Evolutionary conservation across 441 rosid species (phyloP), one percentile per base, ranked within the genome.

Genomic region (Hura crepitans): DNA sequence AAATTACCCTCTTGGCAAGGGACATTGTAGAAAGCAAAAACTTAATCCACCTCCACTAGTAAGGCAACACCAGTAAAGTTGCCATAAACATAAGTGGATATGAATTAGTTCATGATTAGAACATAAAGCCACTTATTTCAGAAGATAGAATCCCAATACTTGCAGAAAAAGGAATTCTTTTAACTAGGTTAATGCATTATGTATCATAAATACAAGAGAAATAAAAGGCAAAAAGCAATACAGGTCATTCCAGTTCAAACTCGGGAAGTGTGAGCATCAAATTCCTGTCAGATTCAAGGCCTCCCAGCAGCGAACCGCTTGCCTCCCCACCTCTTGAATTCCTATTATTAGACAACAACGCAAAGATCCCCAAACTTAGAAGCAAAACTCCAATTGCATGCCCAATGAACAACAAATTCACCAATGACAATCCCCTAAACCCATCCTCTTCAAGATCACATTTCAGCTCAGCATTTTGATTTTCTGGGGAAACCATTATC

Each of bases 391-490:
- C 80, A 55, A 77, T 83, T 11, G 81, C 83, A 70, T 88, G 87
- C 27, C 69, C 79, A 71, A 72, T 72, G 82, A 88, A 88, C 77
- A 85, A 67, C 65, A 86, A 76, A 73, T 80, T 81, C 68, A 82
- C 73, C 85, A 86, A 66, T 46, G 87, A 86, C 54, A 78, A 77
- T 27, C 82, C 93, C 75, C 91, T 84, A 63, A 81, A 69, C 27
- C 78, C 81, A 79, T 88, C 89, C 72, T 81, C 86, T 64, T 82
- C 78, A 65, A 85, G 84, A 77, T 78, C 85, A 76, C 89, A 85
- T 55, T 72, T 79, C 53, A 79, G 65, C 66, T 81, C 85, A 14
- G 76, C 83, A 77, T 70, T 73, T 31, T 60, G 80, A 33, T 58
- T 75, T 9, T 71, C 81, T 1, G 79, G 33, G 7, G 60, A 69